Evolutionary conservation across 2,329 filamentous ascomycete genomes (phyloP), one percentile per base, ranked within the genome.

Genomic region (Tothia fuscella): DNA sequence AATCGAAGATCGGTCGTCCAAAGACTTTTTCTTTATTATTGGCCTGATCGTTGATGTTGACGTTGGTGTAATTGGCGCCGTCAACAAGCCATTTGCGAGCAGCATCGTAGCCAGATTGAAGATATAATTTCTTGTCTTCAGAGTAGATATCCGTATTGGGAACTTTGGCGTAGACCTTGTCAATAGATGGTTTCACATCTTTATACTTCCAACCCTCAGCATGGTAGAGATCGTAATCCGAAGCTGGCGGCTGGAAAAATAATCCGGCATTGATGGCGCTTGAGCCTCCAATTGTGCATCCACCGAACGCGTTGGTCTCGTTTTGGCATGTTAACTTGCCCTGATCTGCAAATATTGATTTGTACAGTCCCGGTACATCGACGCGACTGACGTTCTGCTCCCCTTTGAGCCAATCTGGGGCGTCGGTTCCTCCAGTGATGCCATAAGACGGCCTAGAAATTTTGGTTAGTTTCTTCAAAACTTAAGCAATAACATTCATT

Each of bases 261-360:
- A 73, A 51, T 6, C 69, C 69, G 5, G 70, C 70, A 42, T 74
- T 74, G 53, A 74, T 69, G 7, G 70, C 68, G 35, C 65, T 69
- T 43, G 62, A 65, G 6, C 70, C 70, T 4, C 70, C 70, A 12
- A 72, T 57, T 0, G 67, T 66, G 50, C 71, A 75, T 21, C 64
- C 71, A 19, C 65, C 60, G 47, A 62, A 71, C 7, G 61, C 62
- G 25, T 61, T 61, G 12, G 66, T 54, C 3, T 61, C 50, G 6
- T 61, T 58, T 2, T 60, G 46, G 47, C 70, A 72, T 2, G 62
- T 50, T 17, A 72, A 50, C 30, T 60, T 53, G 2, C 61, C 59
- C 10, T 53, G 52, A 5, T 59, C 57, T 16, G 53, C 51, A 50
- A 71, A 74, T 45, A 74, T 72, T 33, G 64, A 66, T 39, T 64